Evolutionary conservation across 2,329 filamentous ascomycete genomes (phyloP), one percentile per base, ranked within the genome.

Genomic region (Helotiales sp.): DNA sequence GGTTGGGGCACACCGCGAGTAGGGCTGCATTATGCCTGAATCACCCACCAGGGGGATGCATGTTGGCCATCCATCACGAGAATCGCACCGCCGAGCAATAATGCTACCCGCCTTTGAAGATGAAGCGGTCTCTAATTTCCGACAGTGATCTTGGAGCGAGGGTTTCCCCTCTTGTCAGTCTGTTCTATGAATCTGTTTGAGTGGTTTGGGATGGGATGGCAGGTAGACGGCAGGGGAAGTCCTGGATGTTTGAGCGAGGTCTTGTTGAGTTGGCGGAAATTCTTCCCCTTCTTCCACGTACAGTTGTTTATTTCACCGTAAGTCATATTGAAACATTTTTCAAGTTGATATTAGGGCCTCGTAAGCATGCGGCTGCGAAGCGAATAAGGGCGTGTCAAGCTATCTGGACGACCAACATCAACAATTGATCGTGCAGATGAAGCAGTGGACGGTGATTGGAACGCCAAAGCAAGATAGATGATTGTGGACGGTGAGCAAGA

Each of bases 321-420:
- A 60, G 43, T 26, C 37, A 43, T 60, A 60, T 60, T 28, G 37
- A 47, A 60, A 32, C 43, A 60, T 45, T 60, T 60, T n/a, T 60
- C 24, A 45, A 37, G 22, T 58, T 47, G 57, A 60, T 60, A 60
- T 26, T 60, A 32, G 22, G 57, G 32, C 34, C 26, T 50, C 47
- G 26, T 28, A 30, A 24, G 28, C 43, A 15, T 57, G 32, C 52
- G 52, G 52, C 52, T 57, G 26, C 15, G 30, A 57, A 40, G 52
- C 52, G 52, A 57, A 57, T 57, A 57, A 11, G 52, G 32, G n/a
- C n/a, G 32, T 30, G 30, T 22, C 5, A 11, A 15, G n/a, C 11
- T 57, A 37, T 11, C 28, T 34, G 50, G 17, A 32, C 30, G 26
- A 22, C 22, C 20, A 22, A 34, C n/a, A 61, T 50, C 30, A 34